Conservation (phyloP, 306 rosid species). For the Mucuna pruriens region DNA sequence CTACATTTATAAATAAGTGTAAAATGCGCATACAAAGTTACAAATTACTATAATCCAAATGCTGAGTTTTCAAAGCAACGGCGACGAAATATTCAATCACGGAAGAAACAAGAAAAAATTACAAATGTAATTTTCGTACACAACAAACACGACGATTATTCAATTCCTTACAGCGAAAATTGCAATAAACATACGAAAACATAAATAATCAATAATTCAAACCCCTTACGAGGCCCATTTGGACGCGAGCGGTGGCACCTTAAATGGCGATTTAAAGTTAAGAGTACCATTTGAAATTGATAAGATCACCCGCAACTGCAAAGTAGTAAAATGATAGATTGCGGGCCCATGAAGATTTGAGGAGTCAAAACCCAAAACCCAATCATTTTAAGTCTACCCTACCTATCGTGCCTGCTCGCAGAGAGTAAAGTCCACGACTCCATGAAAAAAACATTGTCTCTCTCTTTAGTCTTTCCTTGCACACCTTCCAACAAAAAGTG, state of each 20-base stretch:
- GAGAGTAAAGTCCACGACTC: not conserved
- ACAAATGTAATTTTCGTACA: not conserved
- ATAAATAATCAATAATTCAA: not conserved
- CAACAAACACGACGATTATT: not conserved
- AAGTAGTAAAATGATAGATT: not conserved
- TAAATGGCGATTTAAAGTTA: not conserved
- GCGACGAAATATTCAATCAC: not conserved
- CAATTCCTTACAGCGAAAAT: not conserved
- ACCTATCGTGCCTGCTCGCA: not conserved
- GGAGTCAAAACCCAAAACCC: slow-evolving; percentile 31
- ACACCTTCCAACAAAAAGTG: not conserved
- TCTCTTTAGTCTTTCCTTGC: not conserved
- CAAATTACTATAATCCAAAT: not conserved
- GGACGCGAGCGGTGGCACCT: not conserved
- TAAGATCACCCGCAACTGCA: not conserved
- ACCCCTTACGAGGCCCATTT: not conserved
- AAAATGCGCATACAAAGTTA: not conserved
- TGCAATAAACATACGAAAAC: not conserved
- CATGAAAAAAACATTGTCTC: not conserved
- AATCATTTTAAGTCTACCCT: not conserved
- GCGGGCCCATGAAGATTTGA: not conserved
- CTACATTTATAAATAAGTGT: not conserved
- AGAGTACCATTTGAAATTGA: not conserved
- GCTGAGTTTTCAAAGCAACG: not conserved
- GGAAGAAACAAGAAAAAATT: not conserved